Evolutionary conservation across 768 basidiomycete species (phyloP).

Genomic region (Austroboletus festivus): DNA sequence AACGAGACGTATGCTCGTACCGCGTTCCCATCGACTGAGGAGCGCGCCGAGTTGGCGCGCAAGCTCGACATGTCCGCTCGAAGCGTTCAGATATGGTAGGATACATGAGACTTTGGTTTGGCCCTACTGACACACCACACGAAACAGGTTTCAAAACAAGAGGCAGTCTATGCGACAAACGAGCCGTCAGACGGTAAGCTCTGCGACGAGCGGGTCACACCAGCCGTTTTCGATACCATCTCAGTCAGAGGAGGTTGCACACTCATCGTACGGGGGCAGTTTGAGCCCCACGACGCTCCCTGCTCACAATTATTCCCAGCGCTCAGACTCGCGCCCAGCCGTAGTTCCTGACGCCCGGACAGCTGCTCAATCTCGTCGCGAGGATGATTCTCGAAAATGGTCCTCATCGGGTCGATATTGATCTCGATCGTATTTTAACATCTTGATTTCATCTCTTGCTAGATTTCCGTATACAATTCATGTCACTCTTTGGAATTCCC

Average conservation of each 20-base stretch:
- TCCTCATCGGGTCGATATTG: slow-evolving; percentile 42
- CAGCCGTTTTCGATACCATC: slow-evolving; percentile 46
- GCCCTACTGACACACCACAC: slow-evolving; percentile 18
- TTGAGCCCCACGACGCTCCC: slow-evolving; percentile 30
- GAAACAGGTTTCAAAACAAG: slow-evolving; percentile 81
- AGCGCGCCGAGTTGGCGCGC: slow-evolving; percentile 73
- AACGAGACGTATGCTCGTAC: slow-evolving; percentile 80
- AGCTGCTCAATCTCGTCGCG: slow-evolving; percentile 41
- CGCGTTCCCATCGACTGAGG: slow-evolving; percentile 85
- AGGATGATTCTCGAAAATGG: slow-evolving; percentile 50
- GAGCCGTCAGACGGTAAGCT: slow-evolving; percentile 56
- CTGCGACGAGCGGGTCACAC: slow-evolving; percentile 43
- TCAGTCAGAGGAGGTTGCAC: slow-evolving; percentile 33
- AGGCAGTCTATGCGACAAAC: slow-evolving; percentile 80
- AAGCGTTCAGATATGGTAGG: slow-evolving; percentile 85
- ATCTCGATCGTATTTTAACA: slow-evolving; percentile 33
- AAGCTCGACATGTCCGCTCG: slow-evolving; percentile 79
- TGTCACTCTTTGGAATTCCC: slow-evolving; percentile 33
- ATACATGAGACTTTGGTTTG: slow-evolving; percentile 11
- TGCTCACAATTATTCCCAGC: slow-evolving; percentile 38
- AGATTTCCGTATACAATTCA: slow-evolving; percentile 33
- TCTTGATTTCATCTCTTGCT: slow-evolving; percentile 35
- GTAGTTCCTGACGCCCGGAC: slow-evolving; percentile 29
- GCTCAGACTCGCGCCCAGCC: slow-evolving; percentile 39
- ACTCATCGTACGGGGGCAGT: slow-evolving; percentile 34